Evolutionary conservation across 2,329 filamentous ascomycete genomes (phyloP).

Genomic region (Colletotrichum magnum): DNA sequence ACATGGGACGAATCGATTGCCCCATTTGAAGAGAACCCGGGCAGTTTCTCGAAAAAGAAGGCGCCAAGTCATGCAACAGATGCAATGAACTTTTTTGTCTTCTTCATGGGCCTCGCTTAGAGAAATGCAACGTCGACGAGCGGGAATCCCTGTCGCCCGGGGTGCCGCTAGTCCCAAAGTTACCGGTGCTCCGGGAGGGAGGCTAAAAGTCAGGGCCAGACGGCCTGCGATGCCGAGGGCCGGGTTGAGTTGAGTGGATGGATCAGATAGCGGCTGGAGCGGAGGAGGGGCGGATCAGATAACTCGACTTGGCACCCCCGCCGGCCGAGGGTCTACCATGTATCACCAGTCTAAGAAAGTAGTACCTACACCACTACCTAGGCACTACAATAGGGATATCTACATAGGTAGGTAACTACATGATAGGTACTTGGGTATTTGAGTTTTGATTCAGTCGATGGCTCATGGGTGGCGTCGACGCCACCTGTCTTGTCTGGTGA

Average conservation of each 20-base stretch:
- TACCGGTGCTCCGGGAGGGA: slow-evolving; percentile 22
- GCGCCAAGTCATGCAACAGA: slow-evolving; percentile 27
- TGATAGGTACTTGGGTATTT: too few relatives aligned
- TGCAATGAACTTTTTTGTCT: slow-evolving; percentile 18
- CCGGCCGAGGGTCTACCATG: not conserved
- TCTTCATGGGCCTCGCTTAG: slow-evolving; percentile 15
- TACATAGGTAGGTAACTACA: too few relatives aligned
- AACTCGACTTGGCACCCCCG: slow-evolving; percentile 24
- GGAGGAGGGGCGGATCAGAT: slow-evolving; percentile 28
- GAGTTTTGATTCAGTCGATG: too few relatives aligned
- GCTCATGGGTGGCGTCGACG: not conserved
- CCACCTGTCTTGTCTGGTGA: not conserved
- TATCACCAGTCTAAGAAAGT: too few relatives aligned
- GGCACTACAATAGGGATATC: too few relatives aligned
- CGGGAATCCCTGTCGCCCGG: slow-evolving; percentile 9
- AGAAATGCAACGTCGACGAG: slow-evolving; percentile 26
- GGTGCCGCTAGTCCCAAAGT: slow-evolving; percentile 22
- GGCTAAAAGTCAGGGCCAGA: not conserved
- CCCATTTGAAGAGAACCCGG: slow-evolving; percentile 17
- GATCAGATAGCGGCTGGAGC: slow-evolving; percentile 34
- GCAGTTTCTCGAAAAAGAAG: slow-evolving; percentile 14
- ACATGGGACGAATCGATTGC: slow-evolving; percentile 7
- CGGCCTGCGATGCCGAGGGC: slow-evolving; percentile 1
- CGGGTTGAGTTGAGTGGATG: slow-evolving; percentile 5
- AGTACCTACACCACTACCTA: too few relatives aligned